Evolutionary conservation across 306 rosid species (phyloP), one percentile per base, ranked within the genome.

Genomic region (Malus sylvestris): DNA sequence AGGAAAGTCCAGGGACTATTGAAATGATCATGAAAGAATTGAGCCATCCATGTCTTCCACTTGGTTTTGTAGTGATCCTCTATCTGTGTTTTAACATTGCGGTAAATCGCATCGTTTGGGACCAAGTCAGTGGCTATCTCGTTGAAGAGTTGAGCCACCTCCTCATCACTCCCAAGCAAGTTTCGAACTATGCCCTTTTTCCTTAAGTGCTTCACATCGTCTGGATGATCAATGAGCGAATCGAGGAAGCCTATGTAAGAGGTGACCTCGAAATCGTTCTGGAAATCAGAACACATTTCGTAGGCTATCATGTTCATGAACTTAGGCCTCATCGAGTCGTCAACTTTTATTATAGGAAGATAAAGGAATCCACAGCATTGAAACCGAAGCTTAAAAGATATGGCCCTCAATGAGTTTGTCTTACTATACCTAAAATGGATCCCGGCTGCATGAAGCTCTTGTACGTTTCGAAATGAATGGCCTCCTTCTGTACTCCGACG

Each of bases 201-300:
- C 40, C 79, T 13, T 22, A 73, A 40, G 4, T 65, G 42, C 22
- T 29, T 5, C n/a, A 67, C 70, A 4, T 67, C 83, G 7, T 73
- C 73, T 2, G 55, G 11, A 4, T 66, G 23, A 29, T 80, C 68
- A 23, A 80, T 59, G 52, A 80, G 79, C 4, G 66, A 67, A 33
- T 80, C 73, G 4, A 73, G 11, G 38, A 80, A 68, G 75, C 70
- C 58, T 8, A 80, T 15, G 55, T 67, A 73, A 8, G 79, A 73
- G 8, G 65, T 58, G 20, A 80, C 79, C 25, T 22, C 65, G 1
- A 15, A 67, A 2, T 73, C 32, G 1, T 42, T 25, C 3, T 18
- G 38, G 59, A n/a, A 25, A 68, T 55, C 70, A 0, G 70, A 64
- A 60, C 83, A 80, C 68, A 58, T 80, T 46, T 80, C 83, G 2